Base-by-base conservation (phyloP, 2,329 filamentous ascomycete genomes). In the Alternaria solani region DNA sequence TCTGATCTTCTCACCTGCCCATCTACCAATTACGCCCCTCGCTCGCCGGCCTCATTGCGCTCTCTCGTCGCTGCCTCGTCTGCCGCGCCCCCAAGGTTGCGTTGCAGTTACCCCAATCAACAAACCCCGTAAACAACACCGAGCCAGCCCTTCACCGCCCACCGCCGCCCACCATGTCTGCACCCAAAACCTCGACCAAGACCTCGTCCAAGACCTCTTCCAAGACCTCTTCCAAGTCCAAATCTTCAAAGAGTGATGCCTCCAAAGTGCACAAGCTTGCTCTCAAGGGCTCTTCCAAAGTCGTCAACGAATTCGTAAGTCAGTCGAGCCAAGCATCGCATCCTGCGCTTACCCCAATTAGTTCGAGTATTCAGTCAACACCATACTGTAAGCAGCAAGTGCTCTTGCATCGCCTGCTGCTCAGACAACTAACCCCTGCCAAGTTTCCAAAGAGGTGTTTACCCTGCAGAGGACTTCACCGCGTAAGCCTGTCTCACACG, bases 341-440 rank as follows among this genome's bases (percentile, higher is more conserved):
- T 34, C 34, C 18, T 34, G 43, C 54, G 53, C 66, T 70, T 51
- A 76, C 60, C 51, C 63, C 51, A 32, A 32, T 7, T 72, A 91
- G 88, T 99, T 99, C 76, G 93, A 99, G 84, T 99, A 97, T 80
- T 97, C 93, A 1, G 97, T 98, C 76, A 95, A 99, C 75, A 96
- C 94, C 0, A 98, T 99, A 60, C 85, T 99, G 88, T 95, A 85
- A 72, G 87, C 72, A 23, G 8, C 20, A 11, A 8, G 7, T 8
- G 8, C 2, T 7, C 7, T 12, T 16, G 9, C 2, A 23, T n/a
- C 6, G 12, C 32, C 30, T 1, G 3, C 6, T 11, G 30, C 3
- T 3, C 12, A 43, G 9, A 25, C 54, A 44, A 62, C 72, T 73
- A 44, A 73, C 62, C 67, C 60, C 38, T 30, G 23, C 25, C 12